Evolutionary conservation across 345 rosid species (phyloP), one percentile per base, ranked within the genome.

Genomic region (Populus euphratica): DNA sequence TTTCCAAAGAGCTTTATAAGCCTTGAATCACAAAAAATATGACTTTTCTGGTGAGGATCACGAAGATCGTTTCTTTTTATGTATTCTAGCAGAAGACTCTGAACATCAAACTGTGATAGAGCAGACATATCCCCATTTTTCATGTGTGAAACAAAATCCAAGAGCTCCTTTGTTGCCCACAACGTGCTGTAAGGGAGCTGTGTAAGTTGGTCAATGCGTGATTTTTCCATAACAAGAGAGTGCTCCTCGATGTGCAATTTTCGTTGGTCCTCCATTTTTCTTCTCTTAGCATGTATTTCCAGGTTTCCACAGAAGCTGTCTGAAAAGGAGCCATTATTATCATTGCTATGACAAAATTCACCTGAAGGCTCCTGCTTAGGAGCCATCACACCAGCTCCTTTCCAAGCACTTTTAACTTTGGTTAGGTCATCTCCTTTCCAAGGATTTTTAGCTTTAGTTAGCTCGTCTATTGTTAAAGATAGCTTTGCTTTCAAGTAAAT

Each of bases 151-250:
- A 94, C 91, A 83, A 94, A 87, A 83, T 93, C 98, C 75, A 91
- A 82, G 76, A 94, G 97, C 82, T 87, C 94, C 86, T 87, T 87
- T 63, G 99, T 90, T 41, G 96, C 99, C 98, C 99, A 95, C 80
- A 70, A 78, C 64, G 82, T 70, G 76, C 81, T 81, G 78, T 79
- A 80, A 61, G 80, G 83, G 69, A 75, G 77, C 79, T 61, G 73
- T 31, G 61, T 80, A 76, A 75, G 83, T 76, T 79, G 76, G 47
- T 56, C 59, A 81, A 71, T 70, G 74, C 75, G 78, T 52, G 79
- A 70, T 25, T 43, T 85, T 69, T 81, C 87, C 16, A 25, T 36
- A 77, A 41, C 72, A 23, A 23, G 29, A 73, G 76, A 29, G 36
- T 81, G 81, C 77, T 67, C 76, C 77, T 89, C 80, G 68, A 38